A percentile compares a stretch with the other conserved stretches of the same genome.
Evolutionary conservation across 192 early-diverging fungal genomes (phyloP).

Genomic region (Pilaira anomala): DNA sequence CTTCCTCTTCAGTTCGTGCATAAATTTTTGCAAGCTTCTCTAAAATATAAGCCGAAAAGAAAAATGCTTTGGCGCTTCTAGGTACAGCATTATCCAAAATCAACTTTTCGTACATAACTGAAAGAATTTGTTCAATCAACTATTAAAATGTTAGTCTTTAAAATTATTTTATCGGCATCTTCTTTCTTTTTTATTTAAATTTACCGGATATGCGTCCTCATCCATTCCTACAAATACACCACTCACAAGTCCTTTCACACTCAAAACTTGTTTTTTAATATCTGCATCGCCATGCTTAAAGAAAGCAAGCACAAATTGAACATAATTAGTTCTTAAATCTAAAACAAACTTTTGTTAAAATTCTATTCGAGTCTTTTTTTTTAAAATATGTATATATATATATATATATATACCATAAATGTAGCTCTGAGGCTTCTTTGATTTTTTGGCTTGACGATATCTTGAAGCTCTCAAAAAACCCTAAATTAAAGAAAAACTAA

Average conservation of each 20-base stretch:
- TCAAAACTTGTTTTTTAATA: slow-evolving; percentile 69
- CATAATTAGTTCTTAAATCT: slow-evolving; percentile 70
- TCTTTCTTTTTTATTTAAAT: not conserved
- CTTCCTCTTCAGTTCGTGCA: slow-evolving; percentile 41
- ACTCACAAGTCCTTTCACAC: slow-evolving; percentile 67
- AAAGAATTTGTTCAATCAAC: slow-evolving; percentile 57
- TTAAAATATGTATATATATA: not conserved
- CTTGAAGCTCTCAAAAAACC: slow-evolving; percentile 28
- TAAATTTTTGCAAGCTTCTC: slow-evolving; percentile 64
- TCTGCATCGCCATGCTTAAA: slow-evolving; percentile 63
- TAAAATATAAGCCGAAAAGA: slow-evolving; percentile 72
- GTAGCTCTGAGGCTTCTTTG: slow-evolving; percentile 23
- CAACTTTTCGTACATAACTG: slow-evolving; percentile 52
- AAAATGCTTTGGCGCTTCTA: slow-evolving; percentile 54
- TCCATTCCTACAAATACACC: slow-evolving; percentile 64
- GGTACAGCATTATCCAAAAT: slow-evolving; percentile 62
- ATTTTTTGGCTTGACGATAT: slow-evolving; percentile 29
- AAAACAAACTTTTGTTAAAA: not conserved
- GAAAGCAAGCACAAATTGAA: slow-evolving; percentile 77
- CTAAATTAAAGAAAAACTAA: slow-evolving; percentile 9
- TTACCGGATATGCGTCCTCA: slow-evolving; percentile 66
- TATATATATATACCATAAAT: slow-evolving; percentile 23
- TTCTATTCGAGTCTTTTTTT: too few relatives aligned
- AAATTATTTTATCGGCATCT: too few relatives aligned
- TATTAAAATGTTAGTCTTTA: not conserved